phyloP scores from a whole-genome alignment of 306 rosid genomes.

The Senna tora region DNA sequence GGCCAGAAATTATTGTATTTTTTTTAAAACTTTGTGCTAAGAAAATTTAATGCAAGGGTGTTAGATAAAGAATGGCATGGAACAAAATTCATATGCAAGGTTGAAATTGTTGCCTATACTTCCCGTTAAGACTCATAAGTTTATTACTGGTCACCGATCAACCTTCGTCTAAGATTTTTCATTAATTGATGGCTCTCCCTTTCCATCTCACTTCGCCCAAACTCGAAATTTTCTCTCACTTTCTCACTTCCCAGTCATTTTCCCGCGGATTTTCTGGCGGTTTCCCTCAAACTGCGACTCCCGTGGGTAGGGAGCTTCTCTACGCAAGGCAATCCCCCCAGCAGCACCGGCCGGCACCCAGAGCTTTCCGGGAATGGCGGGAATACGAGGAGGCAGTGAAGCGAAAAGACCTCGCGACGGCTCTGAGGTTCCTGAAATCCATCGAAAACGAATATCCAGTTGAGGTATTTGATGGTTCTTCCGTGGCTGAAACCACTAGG shows the following conservation, averaged over 20 bases:
- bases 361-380: conserved; percentile 79
- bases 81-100: too few relatives aligned
- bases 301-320: conserved; percentile 2
- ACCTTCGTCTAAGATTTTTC: background rate
- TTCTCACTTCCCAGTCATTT: conserved; percentile 20
- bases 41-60: too few relatives aligned
- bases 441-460: conserved; percentile 45
- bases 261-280: conserved; percentile 27
- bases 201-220: conserved; percentile 19
- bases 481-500: conserved; percentile 42
- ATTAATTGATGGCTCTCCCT: conserved; percentile 47
- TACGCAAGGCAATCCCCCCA: conserved; percentile 5
- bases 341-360: background rate
- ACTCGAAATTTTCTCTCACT: conserved; percentile 42
- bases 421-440: conserved; percentile 72
- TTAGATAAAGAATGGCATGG: too few relatives aligned
- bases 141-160: too few relatives aligned
- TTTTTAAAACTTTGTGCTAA: too few relatives aligned
- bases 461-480: conserved; percentile 39
- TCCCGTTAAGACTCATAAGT: too few relatives aligned
- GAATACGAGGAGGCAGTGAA: conserved; percentile 94
- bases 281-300: conserved; percentile 23
- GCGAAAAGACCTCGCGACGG: conserved; percentile 91
- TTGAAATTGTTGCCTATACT: too few relatives aligned
- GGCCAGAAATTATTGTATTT: too few relatives aligned